Conservation (phyloP, 2,329 filamentous ascomycete genomes). For the Epichloe brachyelytri region DNA sequence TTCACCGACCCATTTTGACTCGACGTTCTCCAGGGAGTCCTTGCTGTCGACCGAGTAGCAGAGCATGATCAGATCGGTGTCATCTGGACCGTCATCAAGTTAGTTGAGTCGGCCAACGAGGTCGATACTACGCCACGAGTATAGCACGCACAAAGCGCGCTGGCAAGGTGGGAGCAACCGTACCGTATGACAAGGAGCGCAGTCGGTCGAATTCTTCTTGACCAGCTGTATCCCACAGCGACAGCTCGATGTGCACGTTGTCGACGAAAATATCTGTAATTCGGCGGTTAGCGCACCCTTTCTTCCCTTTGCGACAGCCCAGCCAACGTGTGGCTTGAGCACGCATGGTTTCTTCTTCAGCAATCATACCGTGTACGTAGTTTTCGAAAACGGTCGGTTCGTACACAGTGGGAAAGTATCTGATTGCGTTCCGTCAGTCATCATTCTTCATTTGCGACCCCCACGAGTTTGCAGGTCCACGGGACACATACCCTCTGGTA, state of each 20-base stretch:
- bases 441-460: not conserved
- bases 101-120: slow-evolving; percentile 1
- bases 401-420: slow-evolving; percentile 96
- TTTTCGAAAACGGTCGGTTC: slow-evolving; percentile 98
- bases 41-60: slow-evolving; percentile 96
- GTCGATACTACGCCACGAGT: no score
- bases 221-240: slow-evolving; percentile 94
- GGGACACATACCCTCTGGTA: slow-evolving; percentile 67
- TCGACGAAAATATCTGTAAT: slow-evolving; percentile 88
- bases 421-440: slow-evolving; percentile 20
- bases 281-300: not conserved
- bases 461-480: no score
- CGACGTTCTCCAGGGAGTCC: slow-evolving; percentile 94
- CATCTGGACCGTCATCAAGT: slow-evolving; percentile 31
- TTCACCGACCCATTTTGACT: slow-evolving; percentile 96
- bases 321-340: slow-evolving; percentile 1
- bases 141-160: not conserved
- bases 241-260: slow-evolving; percentile 90
- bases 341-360: not conserved
- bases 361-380: slow-evolving; percentile 76
- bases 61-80: slow-evolving; percentile 97
- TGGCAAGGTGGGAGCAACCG: not conserved
- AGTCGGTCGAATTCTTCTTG: slow-evolving; percentile 98
- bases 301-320: not conserved
- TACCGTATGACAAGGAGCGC: slow-evolving; percentile 86